Conservation (phyloP, 768 basidiomycete species). For the Mycena rebaudengoi region DNA sequence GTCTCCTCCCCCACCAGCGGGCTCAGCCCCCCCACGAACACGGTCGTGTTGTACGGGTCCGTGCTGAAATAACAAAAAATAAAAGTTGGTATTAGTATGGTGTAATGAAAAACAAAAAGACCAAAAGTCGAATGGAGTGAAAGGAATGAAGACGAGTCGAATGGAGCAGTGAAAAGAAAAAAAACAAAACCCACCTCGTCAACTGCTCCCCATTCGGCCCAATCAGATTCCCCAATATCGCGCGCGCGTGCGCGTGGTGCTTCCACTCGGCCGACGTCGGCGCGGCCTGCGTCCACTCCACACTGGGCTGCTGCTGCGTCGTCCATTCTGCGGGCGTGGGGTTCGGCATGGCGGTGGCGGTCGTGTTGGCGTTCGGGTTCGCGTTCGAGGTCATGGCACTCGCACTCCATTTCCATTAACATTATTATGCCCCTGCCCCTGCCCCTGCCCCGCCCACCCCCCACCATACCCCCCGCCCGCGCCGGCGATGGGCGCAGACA, state of each 20-base stretch:
- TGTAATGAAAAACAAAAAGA: no score
- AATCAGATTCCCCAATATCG: slow-evolving; percentile 83
- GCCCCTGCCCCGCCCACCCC: no score
- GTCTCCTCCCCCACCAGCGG: slow-evolving; percentile 93
- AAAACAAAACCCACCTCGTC: no score
- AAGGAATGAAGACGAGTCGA: no score
- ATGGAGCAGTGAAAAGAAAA: no score
- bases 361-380: no score
- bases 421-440: no score
- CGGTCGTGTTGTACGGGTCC: slow-evolving; percentile 96
- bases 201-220: slow-evolving; percentile 89
- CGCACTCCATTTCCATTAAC: no score
- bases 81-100: no score
- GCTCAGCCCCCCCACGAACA: slow-evolving; percentile 91
- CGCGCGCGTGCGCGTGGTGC: slow-evolving; percentile 84
- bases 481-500: slow-evolving; percentile 74
- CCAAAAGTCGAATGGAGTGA: no score
- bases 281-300: background rate
- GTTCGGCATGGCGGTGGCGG: background rate
- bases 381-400: no score
- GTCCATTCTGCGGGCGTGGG: background rate
- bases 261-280: slow-evolving; percentile 79
- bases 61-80: no score
- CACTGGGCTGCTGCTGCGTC: background rate
- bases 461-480: slow-evolving; percentile 34